Base-by-base conservation (phyloP, 176 grass and related monocot species). In the Pharus latifolius region DNA sequence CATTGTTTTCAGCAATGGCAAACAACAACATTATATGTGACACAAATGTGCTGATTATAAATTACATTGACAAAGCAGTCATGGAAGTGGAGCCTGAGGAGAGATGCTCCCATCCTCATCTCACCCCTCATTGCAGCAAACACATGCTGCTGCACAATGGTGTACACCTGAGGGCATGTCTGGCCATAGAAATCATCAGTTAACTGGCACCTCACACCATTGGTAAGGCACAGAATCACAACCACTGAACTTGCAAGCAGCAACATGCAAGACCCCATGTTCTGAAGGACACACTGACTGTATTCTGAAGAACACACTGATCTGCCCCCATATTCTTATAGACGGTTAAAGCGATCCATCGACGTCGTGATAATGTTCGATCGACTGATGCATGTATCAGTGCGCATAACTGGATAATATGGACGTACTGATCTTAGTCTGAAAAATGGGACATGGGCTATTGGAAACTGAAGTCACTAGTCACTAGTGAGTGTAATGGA, bases 1-100 rank as follows among this genome's bases (percentile, higher is more conserved):
- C 15, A 48, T n/a, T n/a, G n/a, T 28, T 19, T 44, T 84, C 42
- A 66, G 31, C 32, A 38, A 56, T 28, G 17, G 22, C 11, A 31
- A 52, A n/a, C n/a, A 22, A 50, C 22, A 34, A 15, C 4, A 64
- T 16, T 16, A 31, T 19, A 52, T 27, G 0, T 2, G 13, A 43
- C 22, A 34, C 25, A 56, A 17, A 2, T 8, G 49, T 42, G 3
- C 7, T 7, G 22, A 9, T 0, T 4, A 65, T 8, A 14, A 30
- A 5, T 49, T 71, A 88, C 92, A 68, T 96, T 91, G 43, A 96
- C 76, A 76, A 96, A 96, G 72, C 92, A 91, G 55, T 91, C 92
- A 51, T 96, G 92, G 65, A 96, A 96, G 57, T 91, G 92, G 27
- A 96, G 92, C 70, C 88, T 77, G 17, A 96, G 85, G 10, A 96